Conservation (phyloP, 305 asterid species). For the Salvia sclarea region DNA sequence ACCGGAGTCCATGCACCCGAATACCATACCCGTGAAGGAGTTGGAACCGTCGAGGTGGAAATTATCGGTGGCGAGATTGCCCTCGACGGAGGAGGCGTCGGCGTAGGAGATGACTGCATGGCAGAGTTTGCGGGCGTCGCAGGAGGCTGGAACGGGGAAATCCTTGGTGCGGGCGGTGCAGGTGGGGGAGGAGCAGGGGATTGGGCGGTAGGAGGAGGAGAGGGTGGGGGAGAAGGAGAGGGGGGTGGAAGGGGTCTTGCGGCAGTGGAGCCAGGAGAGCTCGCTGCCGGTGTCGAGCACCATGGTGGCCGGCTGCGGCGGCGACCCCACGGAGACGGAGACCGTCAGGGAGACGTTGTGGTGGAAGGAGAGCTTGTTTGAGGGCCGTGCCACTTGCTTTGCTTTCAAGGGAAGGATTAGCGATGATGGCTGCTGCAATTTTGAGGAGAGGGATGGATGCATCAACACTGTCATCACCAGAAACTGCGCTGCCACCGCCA, state of each 20-base stretch:
- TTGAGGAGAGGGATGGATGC: slow-evolving; percentile 35
- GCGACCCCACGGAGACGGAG: slow-evolving; percentile 68
- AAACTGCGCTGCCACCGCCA: slow-evolving; percentile 1
- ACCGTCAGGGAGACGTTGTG: slow-evolving; percentile 80
- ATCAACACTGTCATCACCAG: slow-evolving; percentile 31
- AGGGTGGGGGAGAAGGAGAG: slow-evolving; percentile 44
- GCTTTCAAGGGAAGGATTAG: slow-evolving; percentile 51
- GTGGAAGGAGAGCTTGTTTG: slow-evolving; percentile 66
- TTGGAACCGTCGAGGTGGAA: slow-evolving; percentile 40
- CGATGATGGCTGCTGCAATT: slow-evolving; percentile 8
- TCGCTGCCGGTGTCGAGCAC: slow-evolving; percentile 81
- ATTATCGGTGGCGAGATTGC: slow-evolving; percentile 61
- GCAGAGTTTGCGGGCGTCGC: slow-evolving; percentile 64
- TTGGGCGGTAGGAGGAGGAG: slow-evolving; percentile 62
- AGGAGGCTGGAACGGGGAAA: slow-evolving; percentile 65
- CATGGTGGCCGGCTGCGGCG: slow-evolving; percentile 78
- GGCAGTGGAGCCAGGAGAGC: slow-evolving; percentile 80
- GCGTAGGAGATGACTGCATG: slow-evolving; percentile 77
- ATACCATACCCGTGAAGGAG: slow-evolving; percentile 40
- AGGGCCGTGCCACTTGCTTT: slow-evolving; percentile 39
- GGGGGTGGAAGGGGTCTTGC: slow-evolving; percentile 40
- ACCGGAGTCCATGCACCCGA: slow-evolving; percentile 83
- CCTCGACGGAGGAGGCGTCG: slow-evolving; percentile 77
- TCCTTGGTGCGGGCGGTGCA: slow-evolving; percentile 70
- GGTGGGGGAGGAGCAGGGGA: slow-evolving; percentile 63